These are phyloP conservation scores for Phaeosphaeriaceae sp. DNA, from an alignment of 2,329 filamentous ascomycete species.

Conservation along the genomic window DNA sequence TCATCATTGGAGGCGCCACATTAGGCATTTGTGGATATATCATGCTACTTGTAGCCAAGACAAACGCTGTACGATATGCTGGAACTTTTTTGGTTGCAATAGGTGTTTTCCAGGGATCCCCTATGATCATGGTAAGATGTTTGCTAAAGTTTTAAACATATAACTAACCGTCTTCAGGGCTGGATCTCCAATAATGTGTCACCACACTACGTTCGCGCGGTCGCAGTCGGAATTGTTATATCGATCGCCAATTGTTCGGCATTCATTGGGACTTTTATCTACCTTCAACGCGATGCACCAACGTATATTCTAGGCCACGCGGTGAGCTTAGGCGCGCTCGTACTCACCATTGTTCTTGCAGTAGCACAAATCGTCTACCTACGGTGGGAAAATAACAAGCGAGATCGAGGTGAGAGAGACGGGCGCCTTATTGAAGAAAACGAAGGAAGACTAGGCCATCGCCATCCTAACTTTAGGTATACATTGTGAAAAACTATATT, in stretches of 20 bases:
- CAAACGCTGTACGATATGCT: slow-evolving; percentile 48
- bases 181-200: slow-evolving; percentile 54
- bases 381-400: slow-evolving; percentile 34
- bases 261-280: slow-evolving; percentile 60
- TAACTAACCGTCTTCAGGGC: slow-evolving; percentile 24
- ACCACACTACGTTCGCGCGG: slow-evolving; percentile 64
- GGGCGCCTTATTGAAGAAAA: slow-evolving; percentile 29
- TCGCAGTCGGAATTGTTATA: slow-evolving; percentile 57
- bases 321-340: slow-evolving; percentile 35
- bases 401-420: slow-evolving; percentile 30
- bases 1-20: slow-evolving; percentile 58
- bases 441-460: slow-evolving; percentile 33
- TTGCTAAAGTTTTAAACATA: background rate
- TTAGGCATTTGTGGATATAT: slow-evolving; percentile 57
- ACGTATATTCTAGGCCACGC: slow-evolving; percentile 29
- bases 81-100: slow-evolving; percentile 50
- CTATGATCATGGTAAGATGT: slow-evolving; percentile 42
- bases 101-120: slow-evolving; percentile 51
- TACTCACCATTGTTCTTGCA: slow-evolving; percentile 28
- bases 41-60: slow-evolving; percentile 56
- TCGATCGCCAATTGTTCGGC: slow-evolving; percentile 58
- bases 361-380: slow-evolving; percentile 30
- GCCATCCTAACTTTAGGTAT: slow-evolving; percentile 40
- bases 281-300: slow-evolving; percentile 52
- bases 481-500: slow-evolving; percentile 17